Evolutionary conservation across 2,329 filamentous ascomycete genomes (phyloP), one percentile per base, ranked within the genome.

Genomic region (Cryphonectria radicalis): DNA sequence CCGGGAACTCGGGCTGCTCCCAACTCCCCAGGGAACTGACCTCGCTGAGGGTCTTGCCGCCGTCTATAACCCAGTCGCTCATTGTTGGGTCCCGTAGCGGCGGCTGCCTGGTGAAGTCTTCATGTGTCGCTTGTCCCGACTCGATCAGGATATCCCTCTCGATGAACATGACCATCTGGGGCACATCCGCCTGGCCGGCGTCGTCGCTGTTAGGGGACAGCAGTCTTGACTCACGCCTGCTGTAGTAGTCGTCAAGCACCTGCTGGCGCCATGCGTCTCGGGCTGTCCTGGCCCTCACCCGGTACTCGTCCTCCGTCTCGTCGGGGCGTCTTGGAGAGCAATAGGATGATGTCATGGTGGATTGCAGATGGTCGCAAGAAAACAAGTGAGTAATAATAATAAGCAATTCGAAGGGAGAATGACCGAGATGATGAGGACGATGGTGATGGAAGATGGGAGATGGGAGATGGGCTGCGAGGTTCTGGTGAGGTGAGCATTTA

Each of bases 121-220:
- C 63, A n/a, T 40, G 63, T 28, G 25, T 43, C 28, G 42, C n/a
- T 40, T 22, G 63, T 28, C 63, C 63, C 22, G 43, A 46, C 42
- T 65, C 63, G 42, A 65, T 35, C 63, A 40, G 63, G 40, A 65
- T 65, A 13, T 35, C n/a, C 32, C 25, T 40, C 32, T 65, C 63
- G 25, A 65, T 4, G 13, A 19, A 11, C 11, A 19, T 11, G 11
- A 65, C 63, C 42, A 37, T 37, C n/a, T 62, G 28, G 13, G 59
- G n/a, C 8, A 32, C 2, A 17, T 62, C 59, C 25, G 28, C 13
- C 19, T 32, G n/a, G n/a, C 32, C 14, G 17, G 11, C 59, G 17
- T 32, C 25, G 59, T 62, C 6, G 17, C 17, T 35, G 4, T 62
- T 19, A 10, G 59, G 59, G 40, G 59, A 62, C 19, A 37, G 59